These are phyloP conservation scores for Huntiella moniliformis DNA, from an alignment of 2,329 filamentous ascomycete species.

Conservation along the genomic window DNA sequence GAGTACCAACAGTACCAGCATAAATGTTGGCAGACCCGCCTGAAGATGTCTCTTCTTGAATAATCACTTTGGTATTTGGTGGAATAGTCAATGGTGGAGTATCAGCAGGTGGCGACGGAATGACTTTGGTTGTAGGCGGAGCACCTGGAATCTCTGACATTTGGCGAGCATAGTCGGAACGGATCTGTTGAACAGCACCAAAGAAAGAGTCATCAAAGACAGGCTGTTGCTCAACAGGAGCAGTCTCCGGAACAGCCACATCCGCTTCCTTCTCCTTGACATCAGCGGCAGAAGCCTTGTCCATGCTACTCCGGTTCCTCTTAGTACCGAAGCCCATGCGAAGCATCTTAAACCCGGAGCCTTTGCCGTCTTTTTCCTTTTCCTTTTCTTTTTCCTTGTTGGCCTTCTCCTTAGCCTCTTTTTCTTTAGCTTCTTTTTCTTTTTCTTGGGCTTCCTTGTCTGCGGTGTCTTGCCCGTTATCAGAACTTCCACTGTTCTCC, in stretches of 20 bases:
- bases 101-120: slow-evolving; percentile 51
- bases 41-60: slow-evolving; percentile 46
- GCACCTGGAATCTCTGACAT: slow-evolving; percentile 35
- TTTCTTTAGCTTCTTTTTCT: slow-evolving; percentile 18
- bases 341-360: slow-evolving; percentile 71
- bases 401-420: slow-evolving; percentile 29
- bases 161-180: slow-evolving; percentile 52
- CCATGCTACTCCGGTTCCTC: slow-evolving; percentile 44
- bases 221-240: slow-evolving; percentile 37
- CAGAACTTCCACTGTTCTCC: not conserved
- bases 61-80: slow-evolving; percentile 44
- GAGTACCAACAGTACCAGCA: slow-evolving; percentile 63
- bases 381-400: slow-evolving; percentile 34
- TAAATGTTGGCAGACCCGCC: slow-evolving; percentile 71
- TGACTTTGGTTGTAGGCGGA: slow-evolving; percentile 41
- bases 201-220: slow-evolving; percentile 54
- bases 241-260: slow-evolving; percentile 41
- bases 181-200: slow-evolving; percentile 55
- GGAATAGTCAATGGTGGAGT: slow-evolving; percentile 61
- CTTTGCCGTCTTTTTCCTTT: slow-evolving; percentile 31
- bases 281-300: slow-evolving; percentile 26
- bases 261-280: slow-evolving; percentile 58
- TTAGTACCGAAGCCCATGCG: slow-evolving; percentile 67
- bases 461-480: slow-evolving; percentile 18
- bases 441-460: slow-evolving; percentile 18